Conservation (phyloP, 805 yeast species). For the Starmerella floris region DNA sequence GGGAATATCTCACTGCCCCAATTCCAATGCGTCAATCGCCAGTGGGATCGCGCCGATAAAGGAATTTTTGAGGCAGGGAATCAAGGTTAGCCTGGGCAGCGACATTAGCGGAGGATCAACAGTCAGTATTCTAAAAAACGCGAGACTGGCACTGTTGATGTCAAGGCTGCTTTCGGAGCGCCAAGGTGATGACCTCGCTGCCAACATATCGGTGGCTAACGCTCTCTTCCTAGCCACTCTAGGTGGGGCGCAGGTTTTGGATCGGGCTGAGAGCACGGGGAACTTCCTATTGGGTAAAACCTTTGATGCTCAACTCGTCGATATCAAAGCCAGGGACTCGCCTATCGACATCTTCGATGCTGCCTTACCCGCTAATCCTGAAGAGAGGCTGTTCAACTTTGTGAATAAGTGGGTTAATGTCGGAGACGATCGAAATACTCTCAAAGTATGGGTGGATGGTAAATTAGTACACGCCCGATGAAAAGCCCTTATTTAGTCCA, state of each 20-base stretch:
- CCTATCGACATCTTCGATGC: constrained; percentile 64
- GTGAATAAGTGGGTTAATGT: constrained; percentile 82
- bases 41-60: constrained; percentile 83
- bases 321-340: constrained; percentile 40
- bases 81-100: constrained; percentile 71
- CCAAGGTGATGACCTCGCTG: constrained; percentile 16
- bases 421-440: constrained; percentile 86
- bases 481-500: too few species aligned
- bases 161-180: constrained; percentile 60
- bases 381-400: constrained; percentile 39
- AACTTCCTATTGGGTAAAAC: constrained; percentile 62
- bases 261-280: constrained; percentile 47
- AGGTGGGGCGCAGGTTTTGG: constrained; percentile 77
- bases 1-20: constrained; percentile 88
- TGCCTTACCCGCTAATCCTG: constrained; percentile 24
- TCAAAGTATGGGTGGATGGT: constrained; percentile 75
- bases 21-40: constrained; percentile 73
- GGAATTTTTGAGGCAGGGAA: constrained; percentile 46
- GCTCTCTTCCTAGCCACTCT: constrained; percentile 69
- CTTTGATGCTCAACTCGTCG: constrained; percentile 74
- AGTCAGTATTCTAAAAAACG: constrained; percentile 48
- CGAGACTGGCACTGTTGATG: constrained; percentile 57
- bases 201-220: constrained; percentile 50
- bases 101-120: constrained; percentile 70
- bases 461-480: constrained; percentile 35